A percentile compares a stretch with the other conserved stretches of the same genome.
These are phyloP conservation scores for Huntiella decipiens DNA, from an alignment of 2,329 filamentous ascomycete genomes.

Conservation along the genomic window DNA sequence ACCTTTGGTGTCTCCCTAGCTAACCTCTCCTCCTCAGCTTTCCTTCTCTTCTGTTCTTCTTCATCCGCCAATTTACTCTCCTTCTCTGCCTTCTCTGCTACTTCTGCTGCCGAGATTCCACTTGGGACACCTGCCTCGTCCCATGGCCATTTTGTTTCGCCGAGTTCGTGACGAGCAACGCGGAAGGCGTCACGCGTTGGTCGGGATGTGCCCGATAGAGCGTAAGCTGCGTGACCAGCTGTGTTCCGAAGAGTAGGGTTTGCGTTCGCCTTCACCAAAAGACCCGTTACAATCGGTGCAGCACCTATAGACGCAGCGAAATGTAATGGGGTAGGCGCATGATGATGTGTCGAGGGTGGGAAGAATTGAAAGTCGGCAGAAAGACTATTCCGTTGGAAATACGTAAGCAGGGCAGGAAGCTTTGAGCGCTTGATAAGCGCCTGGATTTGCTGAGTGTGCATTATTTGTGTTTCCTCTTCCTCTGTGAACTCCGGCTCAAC, in stretches of 20 bases:
- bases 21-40: slow-evolving; percentile 55
- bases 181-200: slow-evolving; percentile 81
- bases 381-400: slow-evolving; percentile 59
- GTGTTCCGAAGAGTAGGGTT: slow-evolving; percentile 52
- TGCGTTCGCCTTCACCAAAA: slow-evolving; percentile 55
- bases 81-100: slow-evolving; percentile 45
- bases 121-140: slow-evolving; percentile 52
- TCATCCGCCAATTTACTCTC: slow-evolving; percentile 52
- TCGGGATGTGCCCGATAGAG: slow-evolving; percentile 60
- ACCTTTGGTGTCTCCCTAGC: slow-evolving; percentile 44
- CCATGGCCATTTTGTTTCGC: slow-evolving; percentile 65
- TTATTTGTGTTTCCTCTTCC: slow-evolving; percentile 60
- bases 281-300: slow-evolving; percentile 53
- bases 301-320: slow-evolving; percentile 68
- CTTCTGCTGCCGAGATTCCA: slow-evolving; percentile 50
- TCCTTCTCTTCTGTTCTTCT: slow-evolving; percentile 51
- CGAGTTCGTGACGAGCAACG: slow-evolving; percentile 64
- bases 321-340: slow-evolving; percentile 70
- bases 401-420: slow-evolving; percentile 67
- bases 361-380: slow-evolving; percentile 56
- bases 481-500: slow-evolving; percentile 50
- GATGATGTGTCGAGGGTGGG: slow-evolving; percentile 52
- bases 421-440: slow-evolving; percentile 79
- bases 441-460: slow-evolving; percentile 81
- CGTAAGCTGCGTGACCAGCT: slow-evolving; percentile 73